A percentile compares a stretch with the other conserved stretches of the same genome.
These are phyloP conservation scores for Domatiomyces catenatus DNA, from an alignment of 2,329 filamentous ascomycete species.

Conservation along the genomic window DNA sequence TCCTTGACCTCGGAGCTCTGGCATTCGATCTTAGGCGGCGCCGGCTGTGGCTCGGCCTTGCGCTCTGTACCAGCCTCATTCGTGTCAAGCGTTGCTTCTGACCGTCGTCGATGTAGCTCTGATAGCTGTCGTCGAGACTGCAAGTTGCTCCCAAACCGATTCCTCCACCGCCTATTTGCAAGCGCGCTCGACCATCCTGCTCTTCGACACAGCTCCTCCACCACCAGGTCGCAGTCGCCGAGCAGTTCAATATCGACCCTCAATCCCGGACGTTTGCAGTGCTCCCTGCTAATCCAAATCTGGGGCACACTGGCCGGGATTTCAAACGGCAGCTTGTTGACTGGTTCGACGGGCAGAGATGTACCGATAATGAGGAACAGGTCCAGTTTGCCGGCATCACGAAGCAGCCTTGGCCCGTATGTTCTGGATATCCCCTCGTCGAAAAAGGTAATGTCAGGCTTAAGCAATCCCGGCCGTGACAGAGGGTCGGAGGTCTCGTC, in stretches of 20 bases:
- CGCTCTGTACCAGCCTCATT: not conserved
- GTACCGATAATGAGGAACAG: constrained; percentile 93
- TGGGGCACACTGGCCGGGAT: constrained; percentile 69
- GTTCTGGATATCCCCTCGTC: constrained; percentile 74
- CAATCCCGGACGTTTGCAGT: constrained; percentile 43
- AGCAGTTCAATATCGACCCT: constrained; percentile 93
- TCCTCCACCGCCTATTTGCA: constrained; percentile 7
- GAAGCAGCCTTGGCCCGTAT: constrained; percentile 65
- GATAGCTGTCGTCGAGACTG: not conserved
- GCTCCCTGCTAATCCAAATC: constrained; percentile 51
- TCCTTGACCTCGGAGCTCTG: not conserved
- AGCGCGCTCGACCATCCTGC: constrained; percentile 49
- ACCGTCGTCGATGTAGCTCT: not conserved
- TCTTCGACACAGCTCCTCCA: constrained; percentile 68
- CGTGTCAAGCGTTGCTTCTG: not conserved
- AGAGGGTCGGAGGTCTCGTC: constrained; percentile 45
- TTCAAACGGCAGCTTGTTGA: constrained; percentile 76
- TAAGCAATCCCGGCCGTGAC: constrained; percentile 57
- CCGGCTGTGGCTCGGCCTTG: not conserved
- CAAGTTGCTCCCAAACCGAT: not conserved
- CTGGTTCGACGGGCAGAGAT: constrained; percentile 85
- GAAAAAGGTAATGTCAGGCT: constrained; percentile 95
- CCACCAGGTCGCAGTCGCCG: constrained; percentile 86
- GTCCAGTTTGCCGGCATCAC: constrained; percentile 62
- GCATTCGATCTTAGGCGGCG: not conserved